Conservation (phyloP, 164 flowering plant genomes). For the Vitis vinifera region DNA sequence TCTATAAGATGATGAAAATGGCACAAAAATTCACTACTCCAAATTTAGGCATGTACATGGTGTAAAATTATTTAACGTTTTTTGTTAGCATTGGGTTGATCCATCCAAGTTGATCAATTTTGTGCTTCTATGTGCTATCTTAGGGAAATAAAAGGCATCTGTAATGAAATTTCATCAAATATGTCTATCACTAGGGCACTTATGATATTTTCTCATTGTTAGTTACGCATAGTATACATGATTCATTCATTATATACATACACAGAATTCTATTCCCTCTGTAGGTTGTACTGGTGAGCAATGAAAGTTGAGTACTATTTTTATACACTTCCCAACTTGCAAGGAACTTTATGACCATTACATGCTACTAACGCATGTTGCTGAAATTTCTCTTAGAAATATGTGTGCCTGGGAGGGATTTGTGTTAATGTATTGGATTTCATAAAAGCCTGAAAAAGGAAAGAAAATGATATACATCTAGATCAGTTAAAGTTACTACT, state of each 20-base stretch:
- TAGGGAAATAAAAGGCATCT: neutral
- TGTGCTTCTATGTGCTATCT: neutral
- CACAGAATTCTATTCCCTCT: too few species aligned
- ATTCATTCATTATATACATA: neutral
- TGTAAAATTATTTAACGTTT: neutral
- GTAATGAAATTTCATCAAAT: neutral
- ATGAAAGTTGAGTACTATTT: too few species aligned
- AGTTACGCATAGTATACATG: too few species aligned
- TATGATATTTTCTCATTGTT: too few species aligned
- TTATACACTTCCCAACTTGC: too few species aligned
- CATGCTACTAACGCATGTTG: too few species aligned
- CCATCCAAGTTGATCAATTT: neutral
- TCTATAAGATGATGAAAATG: neutral
- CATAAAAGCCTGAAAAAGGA: neutral
- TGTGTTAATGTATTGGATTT: neutral
- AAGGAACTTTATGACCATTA: too few species aligned
- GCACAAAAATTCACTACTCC: neutral
- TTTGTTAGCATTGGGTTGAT: neutral
- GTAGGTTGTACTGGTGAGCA: too few species aligned
- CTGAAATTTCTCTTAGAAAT: too few species aligned
- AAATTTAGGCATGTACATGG: too few species aligned
- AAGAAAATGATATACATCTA: too few species aligned
- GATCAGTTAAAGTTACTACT: neutral
- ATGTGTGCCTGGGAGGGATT: neutral
- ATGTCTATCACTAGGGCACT: neutral